Percentiles rank a stretch among this genome's conserved stretches.
phyloP scores from a whole-genome alignment of 2,329 filamentous ascomycete species.

The Penicillium concentricum region DNA sequence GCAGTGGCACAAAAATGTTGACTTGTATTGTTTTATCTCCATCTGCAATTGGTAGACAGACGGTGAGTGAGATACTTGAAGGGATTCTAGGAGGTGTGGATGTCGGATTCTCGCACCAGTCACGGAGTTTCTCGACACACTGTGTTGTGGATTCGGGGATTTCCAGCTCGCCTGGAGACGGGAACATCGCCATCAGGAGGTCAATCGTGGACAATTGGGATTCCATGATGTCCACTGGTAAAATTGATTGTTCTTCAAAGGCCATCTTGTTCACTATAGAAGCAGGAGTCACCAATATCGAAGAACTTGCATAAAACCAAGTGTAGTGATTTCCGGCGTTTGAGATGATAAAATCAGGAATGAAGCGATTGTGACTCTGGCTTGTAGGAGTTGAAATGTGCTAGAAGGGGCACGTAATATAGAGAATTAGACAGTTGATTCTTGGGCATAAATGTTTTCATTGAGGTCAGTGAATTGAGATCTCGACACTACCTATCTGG shows the following conservation, averaged over 20 bases:
- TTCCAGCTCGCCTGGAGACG: conserved; percentile 42
- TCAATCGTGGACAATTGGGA: conserved; percentile 52
- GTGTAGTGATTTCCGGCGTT: not conserved
- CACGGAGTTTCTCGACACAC: conserved; percentile 27
- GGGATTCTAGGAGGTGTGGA: conserved; percentile 17
- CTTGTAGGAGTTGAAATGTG: not conserved
- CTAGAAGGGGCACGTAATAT: not conserved
- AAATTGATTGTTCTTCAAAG: conserved; percentile 7
- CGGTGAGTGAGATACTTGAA: conserved; percentile 22
- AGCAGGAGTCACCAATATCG: not conserved
- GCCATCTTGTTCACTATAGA: conserved; percentile 13
- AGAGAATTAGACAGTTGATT: not conserved
- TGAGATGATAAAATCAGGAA: not conserved
- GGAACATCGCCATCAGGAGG: conserved; percentile 56
- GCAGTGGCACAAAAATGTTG: conserved; percentile 30
- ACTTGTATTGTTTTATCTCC: conserved; percentile 28
- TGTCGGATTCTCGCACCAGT: conserved; percentile 26
- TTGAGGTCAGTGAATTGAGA: not conserved
- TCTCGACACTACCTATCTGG: not conserved
- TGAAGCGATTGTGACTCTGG: not conserved
- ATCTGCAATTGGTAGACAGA: conserved; percentile 26
- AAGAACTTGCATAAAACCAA: not conserved
- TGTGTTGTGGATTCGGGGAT: conserved; percentile 36
- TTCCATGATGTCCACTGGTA: conserved; percentile 49
- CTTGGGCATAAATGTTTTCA: not conserved